A percentile compares a stretch with the other conserved stretches of the same genome.
Evolutionary conservation across 1,139 yeast species (phyloP).

Genomic region (Taphrina confusa): DNA sequence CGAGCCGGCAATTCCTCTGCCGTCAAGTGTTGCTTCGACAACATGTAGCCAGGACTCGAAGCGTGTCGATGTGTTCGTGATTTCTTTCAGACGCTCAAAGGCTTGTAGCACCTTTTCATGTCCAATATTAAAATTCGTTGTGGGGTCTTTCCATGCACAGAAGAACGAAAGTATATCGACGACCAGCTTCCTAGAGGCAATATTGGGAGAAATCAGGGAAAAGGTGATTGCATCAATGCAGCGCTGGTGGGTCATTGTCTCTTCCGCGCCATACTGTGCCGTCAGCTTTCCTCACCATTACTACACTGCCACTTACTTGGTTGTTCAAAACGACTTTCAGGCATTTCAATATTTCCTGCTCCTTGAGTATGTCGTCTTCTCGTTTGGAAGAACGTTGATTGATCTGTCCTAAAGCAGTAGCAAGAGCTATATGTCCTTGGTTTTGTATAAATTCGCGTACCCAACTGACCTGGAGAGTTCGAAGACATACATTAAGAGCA

Average conservation of each 20-base stretch:
- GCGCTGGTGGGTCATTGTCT: constrained; percentile 55
- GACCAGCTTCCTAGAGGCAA: constrained; percentile 75
- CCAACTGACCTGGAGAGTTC: constrained; percentile 93
- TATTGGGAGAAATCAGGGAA: constrained; percentile 62
- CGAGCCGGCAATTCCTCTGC: constrained; percentile 86
- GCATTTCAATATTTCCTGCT: constrained; percentile 62
- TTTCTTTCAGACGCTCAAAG: constrained; percentile 61
- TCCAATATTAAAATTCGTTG: constrained; percentile 46
- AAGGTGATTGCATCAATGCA: constrained; percentile 62
- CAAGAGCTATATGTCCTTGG: constrained; percentile 87
- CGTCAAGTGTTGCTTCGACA: constrained; percentile 74
- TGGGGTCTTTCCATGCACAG: constrained; percentile 55
- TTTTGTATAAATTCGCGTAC: constrained; percentile 74
- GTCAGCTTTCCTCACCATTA: not conserved
- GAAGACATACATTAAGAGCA: constrained; percentile 82
- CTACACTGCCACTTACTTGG: constrained; percentile 39
- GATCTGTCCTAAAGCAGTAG: constrained; percentile 57
- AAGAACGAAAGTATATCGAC: constrained; percentile 70
- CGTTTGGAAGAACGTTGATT: constrained; percentile 44
- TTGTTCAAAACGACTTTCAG: constrained; percentile 62
- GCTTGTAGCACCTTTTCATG: constrained; percentile 65
- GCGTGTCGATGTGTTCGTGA: constrained; percentile 62
- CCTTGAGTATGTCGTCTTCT: constrained; percentile 57
- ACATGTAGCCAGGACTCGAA: constrained; percentile 84
- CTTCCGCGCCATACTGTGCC: constrained; percentile 54